Conservation (phyloP, 371 early-diverging fungal species). For the Circinella minor region DNA sequence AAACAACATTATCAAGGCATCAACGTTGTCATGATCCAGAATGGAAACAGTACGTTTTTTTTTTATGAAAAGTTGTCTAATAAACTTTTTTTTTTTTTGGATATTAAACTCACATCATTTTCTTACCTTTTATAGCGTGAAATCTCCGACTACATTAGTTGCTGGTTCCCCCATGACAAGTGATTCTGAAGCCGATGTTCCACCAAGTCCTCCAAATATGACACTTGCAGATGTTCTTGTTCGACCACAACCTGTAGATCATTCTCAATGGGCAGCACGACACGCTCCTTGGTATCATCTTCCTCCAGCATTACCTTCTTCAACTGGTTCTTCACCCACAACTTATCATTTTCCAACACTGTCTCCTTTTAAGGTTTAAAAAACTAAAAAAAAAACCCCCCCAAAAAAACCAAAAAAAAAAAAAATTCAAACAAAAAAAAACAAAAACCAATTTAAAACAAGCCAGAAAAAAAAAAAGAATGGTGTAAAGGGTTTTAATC, state of each 20-base stretch:
- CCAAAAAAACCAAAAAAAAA: too few species aligned
- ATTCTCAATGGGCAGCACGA: slow-evolving; percentile 18
- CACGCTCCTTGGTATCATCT: slow-evolving; percentile 6
- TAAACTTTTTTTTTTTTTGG: slow-evolving; percentile 11
- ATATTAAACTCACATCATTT: not conserved
- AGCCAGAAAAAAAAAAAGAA: too few species aligned
- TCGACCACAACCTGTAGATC: slow-evolving; percentile 19
- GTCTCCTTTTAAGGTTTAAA: slow-evolving; percentile 4
- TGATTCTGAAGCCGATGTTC: slow-evolving; percentile 21
- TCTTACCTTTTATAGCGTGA: slow-evolving; percentile 14
- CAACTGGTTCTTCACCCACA: not conserved
- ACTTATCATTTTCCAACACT: not conserved
- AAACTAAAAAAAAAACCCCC: not conserved
- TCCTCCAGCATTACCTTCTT: not conserved
- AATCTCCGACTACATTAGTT: slow-evolving; percentile 16
- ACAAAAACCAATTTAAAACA: too few species aligned
- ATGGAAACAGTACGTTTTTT: slow-evolving; percentile 22
- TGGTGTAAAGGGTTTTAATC: too few species aligned
- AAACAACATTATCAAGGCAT: slow-evolving; percentile 73
- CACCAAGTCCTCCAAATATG: slow-evolving; percentile 19
- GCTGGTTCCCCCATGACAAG: slow-evolving; percentile 20
- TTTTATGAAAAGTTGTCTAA: slow-evolving; percentile 3
- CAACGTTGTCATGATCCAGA: slow-evolving; percentile 53
- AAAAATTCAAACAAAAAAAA: too few species aligned
- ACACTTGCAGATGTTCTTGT: slow-evolving; percentile 12